phyloP scores from a whole-genome alignment of 1,139 yeast species.

The Suhomyces kunorum region DNA sequence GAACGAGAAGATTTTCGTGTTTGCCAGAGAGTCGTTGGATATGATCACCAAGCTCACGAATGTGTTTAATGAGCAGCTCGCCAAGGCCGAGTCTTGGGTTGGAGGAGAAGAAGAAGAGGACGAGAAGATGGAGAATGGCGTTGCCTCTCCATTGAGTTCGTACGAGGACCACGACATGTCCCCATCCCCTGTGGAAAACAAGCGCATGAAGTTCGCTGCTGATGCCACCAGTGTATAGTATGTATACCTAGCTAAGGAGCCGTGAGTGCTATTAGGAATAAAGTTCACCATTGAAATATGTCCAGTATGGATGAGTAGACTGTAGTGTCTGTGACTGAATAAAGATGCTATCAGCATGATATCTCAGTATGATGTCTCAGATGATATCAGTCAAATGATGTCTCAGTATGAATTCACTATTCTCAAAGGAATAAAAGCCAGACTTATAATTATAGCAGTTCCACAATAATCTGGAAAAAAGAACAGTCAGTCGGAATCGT shows the following conservation, averaged over 20 bases:
- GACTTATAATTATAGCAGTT: too few relatives aligned
- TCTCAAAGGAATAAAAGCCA: too few relatives aligned
- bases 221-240: constrained; percentile 1
- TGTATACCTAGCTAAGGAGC: neutral
- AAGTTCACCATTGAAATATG: too few relatives aligned
- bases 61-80: constrained; percentile 81
- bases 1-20: constrained; percentile 67
- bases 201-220: constrained; percentile 14
- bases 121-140: constrained; percentile 3
- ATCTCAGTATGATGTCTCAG: too few relatives aligned
- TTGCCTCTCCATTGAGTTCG: constrained; percentile 2
- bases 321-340: too few relatives aligned
- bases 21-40: constrained; percentile 87
- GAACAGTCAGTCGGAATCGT: too few relatives aligned
- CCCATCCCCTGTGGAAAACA: constrained; percentile 12
- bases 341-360: too few relatives aligned
- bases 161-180: too few relatives aligned
- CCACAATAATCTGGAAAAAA: too few relatives aligned
- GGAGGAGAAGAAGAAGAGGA: constrained; percentile 41
- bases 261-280: neutral
- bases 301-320: too few relatives aligned
- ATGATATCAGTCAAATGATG: too few relatives aligned
- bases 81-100: constrained; percentile 83
- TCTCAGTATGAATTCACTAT: too few relatives aligned
- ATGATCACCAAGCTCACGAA: constrained; percentile 82